Percentiles rank a stretch among this genome's conserved stretches.
These are phyloP conservation scores for Cryptococcus sp. DNA, from an alignment of 1,284 basidiomycete species.

Conservation along the genomic window DNA sequence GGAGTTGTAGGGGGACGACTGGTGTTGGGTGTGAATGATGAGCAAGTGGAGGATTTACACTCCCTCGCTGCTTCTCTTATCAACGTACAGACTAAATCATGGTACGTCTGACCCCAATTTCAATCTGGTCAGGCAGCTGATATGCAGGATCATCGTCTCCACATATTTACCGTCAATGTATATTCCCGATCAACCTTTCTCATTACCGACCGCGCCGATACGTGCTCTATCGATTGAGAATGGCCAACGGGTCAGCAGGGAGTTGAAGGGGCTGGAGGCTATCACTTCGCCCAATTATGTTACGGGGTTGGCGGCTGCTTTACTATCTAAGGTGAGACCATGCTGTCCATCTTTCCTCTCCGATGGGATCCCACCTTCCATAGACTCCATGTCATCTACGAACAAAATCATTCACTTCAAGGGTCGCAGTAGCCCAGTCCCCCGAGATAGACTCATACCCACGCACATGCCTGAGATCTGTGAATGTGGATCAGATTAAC, in stretches of 20 bases:
- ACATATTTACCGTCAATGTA: slow-evolving; percentile 41
- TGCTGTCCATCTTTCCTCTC: not conserved
- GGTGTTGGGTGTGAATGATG: slow-evolving; percentile 10
- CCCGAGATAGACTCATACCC: too few relatives aligned
- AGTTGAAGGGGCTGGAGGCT: slow-evolving; percentile 1
- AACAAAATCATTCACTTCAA: too few relatives aligned
- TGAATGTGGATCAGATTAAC: not conserved
- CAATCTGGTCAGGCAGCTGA: not conserved
- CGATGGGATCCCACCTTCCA: not conserved
- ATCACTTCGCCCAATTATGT: slow-evolving; percentile 40
- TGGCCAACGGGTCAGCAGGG: not conserved
- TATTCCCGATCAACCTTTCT: slow-evolving; percentile 21
- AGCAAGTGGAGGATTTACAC: not conserved
- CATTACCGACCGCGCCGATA: slow-evolving; percentile 18
- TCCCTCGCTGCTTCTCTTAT: not conserved
- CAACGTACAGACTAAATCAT: slow-evolving; percentile 3
- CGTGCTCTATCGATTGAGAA: slow-evolving; percentile 14
- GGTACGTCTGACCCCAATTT: not conserved
- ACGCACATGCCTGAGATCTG: too few relatives aligned
- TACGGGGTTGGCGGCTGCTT: slow-evolving; percentile 32
- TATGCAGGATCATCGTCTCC: slow-evolving; percentile 30
- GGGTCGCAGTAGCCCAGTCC: too few relatives aligned
- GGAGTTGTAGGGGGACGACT: slow-evolving; percentile 8
- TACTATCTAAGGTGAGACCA: slow-evolving; percentile 21
- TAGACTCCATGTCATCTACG: not conserved